Evolutionary conservation across 805 yeast genomes (phyloP), one percentile per base, ranked within the genome.

Genomic region (Pichia phayaonensis): DNA sequence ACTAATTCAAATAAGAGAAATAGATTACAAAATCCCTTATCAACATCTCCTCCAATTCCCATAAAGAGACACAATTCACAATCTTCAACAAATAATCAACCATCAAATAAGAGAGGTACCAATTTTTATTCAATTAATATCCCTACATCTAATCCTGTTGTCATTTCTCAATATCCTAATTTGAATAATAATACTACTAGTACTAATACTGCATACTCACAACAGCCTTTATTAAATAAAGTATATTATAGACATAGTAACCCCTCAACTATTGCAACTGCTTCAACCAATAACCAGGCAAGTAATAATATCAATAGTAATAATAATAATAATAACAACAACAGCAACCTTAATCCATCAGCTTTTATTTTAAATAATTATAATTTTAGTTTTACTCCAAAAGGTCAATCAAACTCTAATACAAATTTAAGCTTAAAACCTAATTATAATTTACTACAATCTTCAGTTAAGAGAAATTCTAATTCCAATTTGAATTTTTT

Each of bases 41-140:
- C 24, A 15, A 29, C 41, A 15, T 60, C 55, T 45, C 61, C 62
- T n/a, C 50, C 63, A 31, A 51, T 49, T 18, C 64, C 60, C 36
- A 66, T 63, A 43, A 63, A 64, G 45, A 61, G 68, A 22, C 67
- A 62, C 24, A 60, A 59, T 40, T 63, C 67, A 8, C 67, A 63
- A 44, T 61, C 67, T 15, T 60, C 57, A 42, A 42, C 49, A 18
- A 21, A 48, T n/a, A 61, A 53, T 27, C 47, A 42, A 18, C 44
- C 57, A 12, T 49, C 61, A 8, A 64, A 63, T 47, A 56, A 66
- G 22, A 64, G 65, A 48, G 22, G 45, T 22, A 46, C 42, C n/a
- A 26, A 34, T 21, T 40, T 42, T 11, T 34, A 34, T 34, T n/a
- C 11, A 34, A 34, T 18, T 15, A 31, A 31, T 31, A 31, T 4